Base-by-base conservation (phyloP, 2,329 filamentous ascomycete genomes). In the Magnaporthales sp. region DNA sequence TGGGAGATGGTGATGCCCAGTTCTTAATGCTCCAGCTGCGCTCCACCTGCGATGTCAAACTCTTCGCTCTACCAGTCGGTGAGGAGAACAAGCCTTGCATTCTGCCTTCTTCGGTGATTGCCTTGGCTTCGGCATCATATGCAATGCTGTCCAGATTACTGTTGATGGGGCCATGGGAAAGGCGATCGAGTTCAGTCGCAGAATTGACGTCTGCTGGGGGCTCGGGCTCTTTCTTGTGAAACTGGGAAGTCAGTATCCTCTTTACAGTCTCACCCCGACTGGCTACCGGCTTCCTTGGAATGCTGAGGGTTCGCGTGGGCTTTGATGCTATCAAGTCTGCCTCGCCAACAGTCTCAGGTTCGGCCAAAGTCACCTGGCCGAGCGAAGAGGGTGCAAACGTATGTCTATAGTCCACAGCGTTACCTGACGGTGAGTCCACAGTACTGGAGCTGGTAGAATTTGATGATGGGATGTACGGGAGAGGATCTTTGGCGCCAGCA, bases 231-330 rank as follows among this genome's bases (percentile, higher is more conserved):
- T 61, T 61, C 58, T 61, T 61, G 11, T 61, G 8, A 13, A 61
- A 27, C 54, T 58, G n/a, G 22, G 24, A 4, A 27, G n/a, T 58
- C 22, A 58, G 54, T 27, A 58, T 58, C 54, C 54, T 32, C 60
- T 62, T 62, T 29, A 30, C 27, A 31, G n/a, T 31, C n/a, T 65
- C 64, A 11, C 31, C 32, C 46, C 64, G 69, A 27, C 62, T 29
- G 4, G 74, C 70, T 4, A 75, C 70, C 3, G 76, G 73, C 66
- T 77, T 80, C 63, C 73, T 72, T 8, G 69, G 65, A 24, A 77
- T 73, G 26, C 75, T 68, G 65, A 76, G 76, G 66, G 73, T 32
- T 24, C 27, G 46, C n/a, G 15, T 46, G 22, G 63, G 32, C 46
- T 54, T 56, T 22, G 38, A 29, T 54, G 46, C 29, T 13, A 24